Percentiles rank a stretch among this genome's conserved stretches.
phyloP scores from a whole-genome alignment of 768 basidiomycete genomes.

The Leucocoprinus birnbaumii region DNA sequence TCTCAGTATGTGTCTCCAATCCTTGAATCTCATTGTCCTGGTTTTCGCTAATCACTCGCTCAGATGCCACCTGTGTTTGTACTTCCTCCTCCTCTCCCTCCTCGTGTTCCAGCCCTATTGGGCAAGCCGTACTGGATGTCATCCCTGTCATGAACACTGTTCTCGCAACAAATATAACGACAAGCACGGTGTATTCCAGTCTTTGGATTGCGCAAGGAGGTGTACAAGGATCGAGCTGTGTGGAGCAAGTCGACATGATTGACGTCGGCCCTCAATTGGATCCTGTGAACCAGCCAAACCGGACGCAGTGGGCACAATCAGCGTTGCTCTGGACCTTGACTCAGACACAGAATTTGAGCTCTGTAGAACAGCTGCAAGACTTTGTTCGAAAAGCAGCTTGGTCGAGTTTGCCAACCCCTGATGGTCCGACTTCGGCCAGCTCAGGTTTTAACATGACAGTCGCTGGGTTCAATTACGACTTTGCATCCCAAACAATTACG shows the following conservation, averaged over 20 bases:
- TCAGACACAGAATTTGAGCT: constrained; percentile 42
- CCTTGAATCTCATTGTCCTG: background rate
- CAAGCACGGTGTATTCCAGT: constrained; percentile 38
- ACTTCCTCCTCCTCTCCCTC: constrained; percentile 33
- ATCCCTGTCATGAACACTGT: constrained; percentile 45
- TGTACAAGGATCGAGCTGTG: constrained; percentile 41
- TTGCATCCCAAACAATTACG: constrained; percentile 50
- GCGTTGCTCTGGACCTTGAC: constrained; percentile 61
- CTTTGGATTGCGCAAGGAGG: constrained; percentile 51
- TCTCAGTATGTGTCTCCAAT: constrained; percentile 40
- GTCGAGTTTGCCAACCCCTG: constrained; percentile 32
- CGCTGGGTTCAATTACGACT: constrained; percentile 58
- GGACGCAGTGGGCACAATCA: constrained; percentile 55
- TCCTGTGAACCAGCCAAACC: constrained; percentile 37
- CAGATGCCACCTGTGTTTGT: constrained; percentile 67
- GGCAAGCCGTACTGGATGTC: constrained; percentile 47
- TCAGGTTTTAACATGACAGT: constrained; percentile 36
- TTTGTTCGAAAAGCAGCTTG: constrained; percentile 51
- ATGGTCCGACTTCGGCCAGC: constrained; percentile 35
- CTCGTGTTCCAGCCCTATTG: constrained; percentile 43
- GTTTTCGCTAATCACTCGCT: constrained; percentile 11
- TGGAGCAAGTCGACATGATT: constrained; percentile 49
- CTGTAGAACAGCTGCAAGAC: constrained; percentile 35
- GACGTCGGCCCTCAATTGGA: constrained; percentile 49
- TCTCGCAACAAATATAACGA: constrained; percentile 46